These are phyloP conservation scores for Excoecaria agallocha DNA, from an alignment of 345 rosid species.

Conservation along the genomic window DNA sequence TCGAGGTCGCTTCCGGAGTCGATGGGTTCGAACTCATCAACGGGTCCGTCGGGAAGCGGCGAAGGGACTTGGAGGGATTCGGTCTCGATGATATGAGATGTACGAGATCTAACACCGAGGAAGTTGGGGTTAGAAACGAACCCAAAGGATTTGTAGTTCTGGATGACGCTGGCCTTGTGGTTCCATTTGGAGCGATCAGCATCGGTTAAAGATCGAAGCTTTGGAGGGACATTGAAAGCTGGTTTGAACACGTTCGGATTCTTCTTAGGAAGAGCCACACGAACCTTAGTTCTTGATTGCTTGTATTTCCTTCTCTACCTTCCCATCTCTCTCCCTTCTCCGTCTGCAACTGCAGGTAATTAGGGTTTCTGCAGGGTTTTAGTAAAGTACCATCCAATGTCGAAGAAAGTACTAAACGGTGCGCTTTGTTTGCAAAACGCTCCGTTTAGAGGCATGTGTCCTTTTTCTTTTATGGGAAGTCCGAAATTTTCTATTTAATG, in stretches of 20 bases:
- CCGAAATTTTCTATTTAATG: no score
- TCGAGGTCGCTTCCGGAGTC: slow-evolving; percentile 92
- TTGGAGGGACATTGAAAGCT: slow-evolving; percentile 78
- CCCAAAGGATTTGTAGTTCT: slow-evolving; percentile 88
- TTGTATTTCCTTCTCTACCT: slow-evolving; percentile 88
- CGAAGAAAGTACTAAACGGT: background rate
- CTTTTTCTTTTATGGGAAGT: no score
- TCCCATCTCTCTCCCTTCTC: slow-evolving; percentile 48
- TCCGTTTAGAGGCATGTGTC: no score
- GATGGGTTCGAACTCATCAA: slow-evolving; percentile 47
- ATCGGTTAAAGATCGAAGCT: slow-evolving; percentile 64
- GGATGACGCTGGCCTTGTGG: slow-evolving; percentile 70
- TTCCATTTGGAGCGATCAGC: slow-evolving; percentile 66
- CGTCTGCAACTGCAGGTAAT: no score
- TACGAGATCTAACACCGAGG: slow-evolving; percentile 71
- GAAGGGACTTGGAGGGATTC: slow-evolving; percentile 70
- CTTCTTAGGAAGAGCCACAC: slow-evolving; percentile 76
- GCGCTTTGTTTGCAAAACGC: background rate
- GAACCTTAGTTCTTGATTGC: slow-evolving; percentile 70
- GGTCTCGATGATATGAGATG: slow-evolving; percentile 60
- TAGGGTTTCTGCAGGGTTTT: slow-evolving; percentile 18
- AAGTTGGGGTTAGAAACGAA: slow-evolving; percentile 82
- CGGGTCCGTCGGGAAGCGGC: slow-evolving; percentile 37
- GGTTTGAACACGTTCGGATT: slow-evolving; percentile 75
- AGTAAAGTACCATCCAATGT: background rate